Evolutionary conservation across 2,329 filamentous ascomycete species (phyloP).

Genomic region (Calonectria montana): DNA sequence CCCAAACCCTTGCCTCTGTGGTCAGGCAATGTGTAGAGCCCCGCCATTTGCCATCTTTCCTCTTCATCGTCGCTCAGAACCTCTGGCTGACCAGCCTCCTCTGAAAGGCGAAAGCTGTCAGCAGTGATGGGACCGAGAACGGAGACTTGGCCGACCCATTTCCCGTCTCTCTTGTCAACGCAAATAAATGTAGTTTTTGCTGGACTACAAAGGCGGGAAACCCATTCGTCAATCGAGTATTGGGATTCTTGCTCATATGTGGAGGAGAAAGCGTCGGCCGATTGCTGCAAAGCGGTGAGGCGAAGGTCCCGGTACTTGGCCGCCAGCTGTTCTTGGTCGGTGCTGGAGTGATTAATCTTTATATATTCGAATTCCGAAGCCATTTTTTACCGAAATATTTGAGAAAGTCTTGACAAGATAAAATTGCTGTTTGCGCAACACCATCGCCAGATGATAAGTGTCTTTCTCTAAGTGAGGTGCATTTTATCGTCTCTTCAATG

Average conservation of each 20-base stretch:
- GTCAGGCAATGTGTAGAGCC: not conserved
- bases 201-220: not conserved
- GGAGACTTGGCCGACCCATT: slow-evolving; percentile 8
- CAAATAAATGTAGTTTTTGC: slow-evolving; percentile 2
- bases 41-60: slow-evolving; percentile 20
- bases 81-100: slow-evolving; percentile 4
- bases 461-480: not conserved
- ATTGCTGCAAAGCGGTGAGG: slow-evolving; percentile 4
- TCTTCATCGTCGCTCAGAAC: not conserved
- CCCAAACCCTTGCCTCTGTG: slow-evolving; percentile 1
- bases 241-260: slow-evolving; percentile 2
- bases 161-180: not conserved
- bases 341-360: not conserved
- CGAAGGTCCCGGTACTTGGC: slow-evolving; percentile 11
- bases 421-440: not conserved
- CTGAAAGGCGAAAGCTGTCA: not conserved
- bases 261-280: slow-evolving; percentile 9
- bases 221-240: not conserved
- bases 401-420: not conserved
- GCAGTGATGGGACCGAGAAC: not conserved
- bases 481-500: not conserved
- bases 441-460: not conserved
- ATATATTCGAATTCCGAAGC: not conserved
- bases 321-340: not conserved
- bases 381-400: not conserved